phyloP scores from a whole-genome alignment of 2,329 filamentous ascomycete genomes.

The Aureobasidium sp. region DNA sequence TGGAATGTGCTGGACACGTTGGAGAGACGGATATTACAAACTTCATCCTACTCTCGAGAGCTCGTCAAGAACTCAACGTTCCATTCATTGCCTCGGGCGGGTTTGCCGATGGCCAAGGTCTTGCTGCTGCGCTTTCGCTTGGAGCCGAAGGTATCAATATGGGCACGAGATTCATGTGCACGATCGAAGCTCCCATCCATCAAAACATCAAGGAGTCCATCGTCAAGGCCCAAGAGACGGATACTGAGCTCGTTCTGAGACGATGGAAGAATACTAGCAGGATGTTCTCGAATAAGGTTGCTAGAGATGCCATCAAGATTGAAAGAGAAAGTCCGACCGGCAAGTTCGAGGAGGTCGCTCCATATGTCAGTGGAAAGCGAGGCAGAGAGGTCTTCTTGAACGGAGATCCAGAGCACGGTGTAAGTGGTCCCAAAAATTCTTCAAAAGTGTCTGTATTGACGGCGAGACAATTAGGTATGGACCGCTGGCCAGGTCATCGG shows the following conservation, averaged over 20 bases:
- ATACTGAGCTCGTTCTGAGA: slow-evolving; percentile 80
- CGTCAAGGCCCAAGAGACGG: slow-evolving; percentile 78
- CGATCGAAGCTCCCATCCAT: slow-evolving; percentile 87
- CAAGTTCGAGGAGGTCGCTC: slow-evolving; percentile 83
- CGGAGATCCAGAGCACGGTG: slow-evolving; percentile 83
- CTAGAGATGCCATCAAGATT: slow-evolving; percentile 69
- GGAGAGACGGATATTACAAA: slow-evolving; percentile 84
- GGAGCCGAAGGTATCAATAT: slow-evolving; percentile 96
- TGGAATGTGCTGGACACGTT: slow-evolving; percentile 91
- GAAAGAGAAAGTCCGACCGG: slow-evolving; percentile 77
- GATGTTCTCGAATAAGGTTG: slow-evolving; percentile 85
- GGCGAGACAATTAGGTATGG: slow-evolving; percentile 62
- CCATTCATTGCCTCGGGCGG: slow-evolving; percentile 96
- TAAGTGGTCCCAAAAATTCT: slow-evolving; percentile 44
- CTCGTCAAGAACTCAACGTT: slow-evolving; percentile 72
- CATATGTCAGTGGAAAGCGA: slow-evolving; percentile 81
- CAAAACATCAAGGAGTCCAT: slow-evolving; percentile 90
- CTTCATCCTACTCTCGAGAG: slow-evolving; percentile 78
- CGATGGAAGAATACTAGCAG: slow-evolving; percentile 90
- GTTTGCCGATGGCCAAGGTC: slow-evolving; percentile 87
- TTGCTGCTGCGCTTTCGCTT: slow-evolving; percentile 82
- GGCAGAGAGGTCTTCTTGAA: slow-evolving; percentile 88
- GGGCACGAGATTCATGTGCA: slow-evolving; percentile 97
- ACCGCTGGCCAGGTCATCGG: slow-evolving; percentile 90
- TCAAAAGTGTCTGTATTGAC: background rate